Conservation (phyloP, 129 eudicot genomes). For the Sambucus nigra region DNA sequence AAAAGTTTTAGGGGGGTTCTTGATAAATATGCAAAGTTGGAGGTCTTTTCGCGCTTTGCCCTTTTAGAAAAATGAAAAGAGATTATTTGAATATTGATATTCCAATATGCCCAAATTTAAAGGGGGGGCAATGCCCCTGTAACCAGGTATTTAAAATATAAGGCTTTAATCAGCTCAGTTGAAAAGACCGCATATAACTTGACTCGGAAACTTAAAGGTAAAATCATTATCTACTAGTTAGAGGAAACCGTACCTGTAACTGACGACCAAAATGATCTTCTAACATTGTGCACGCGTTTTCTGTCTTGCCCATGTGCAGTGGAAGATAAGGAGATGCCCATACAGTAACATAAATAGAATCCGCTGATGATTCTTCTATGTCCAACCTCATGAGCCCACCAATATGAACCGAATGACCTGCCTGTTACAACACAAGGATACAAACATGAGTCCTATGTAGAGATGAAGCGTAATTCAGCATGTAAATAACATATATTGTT, state of each 20-base stretch:
- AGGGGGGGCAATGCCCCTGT: no score
- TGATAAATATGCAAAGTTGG: no score
- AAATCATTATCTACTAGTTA: constrained; percentile 2
- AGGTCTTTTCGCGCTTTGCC: no score
- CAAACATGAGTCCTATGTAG: constrained; percentile 5
- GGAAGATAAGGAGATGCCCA: constrained; percentile 90
- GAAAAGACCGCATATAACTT: neutral
- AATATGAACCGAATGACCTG: constrained; percentile 73
- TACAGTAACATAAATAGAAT: constrained; percentile 74
- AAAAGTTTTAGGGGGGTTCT: no score
- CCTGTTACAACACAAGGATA: constrained; percentile 29
- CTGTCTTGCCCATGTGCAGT: constrained; percentile 88
- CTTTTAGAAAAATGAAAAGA: no score
- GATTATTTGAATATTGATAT: no score
- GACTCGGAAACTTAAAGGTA: neutral
- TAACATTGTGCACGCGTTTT: constrained; percentile 48
- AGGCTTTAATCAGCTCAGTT: neutral
- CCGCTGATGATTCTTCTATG: constrained; percentile 54
- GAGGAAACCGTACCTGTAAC: constrained; percentile 48
- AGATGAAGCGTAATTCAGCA: constrained; percentile 1
- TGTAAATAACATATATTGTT: no score
- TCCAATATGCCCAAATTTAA: no score
- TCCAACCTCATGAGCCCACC: constrained; percentile 88
- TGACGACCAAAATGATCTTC: constrained; percentile 85
- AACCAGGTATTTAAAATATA: neutral